Base-by-base conservation (phyloP, 1,284 basidiomycete genomes). In the Sporisorium exsertum region DNA sequence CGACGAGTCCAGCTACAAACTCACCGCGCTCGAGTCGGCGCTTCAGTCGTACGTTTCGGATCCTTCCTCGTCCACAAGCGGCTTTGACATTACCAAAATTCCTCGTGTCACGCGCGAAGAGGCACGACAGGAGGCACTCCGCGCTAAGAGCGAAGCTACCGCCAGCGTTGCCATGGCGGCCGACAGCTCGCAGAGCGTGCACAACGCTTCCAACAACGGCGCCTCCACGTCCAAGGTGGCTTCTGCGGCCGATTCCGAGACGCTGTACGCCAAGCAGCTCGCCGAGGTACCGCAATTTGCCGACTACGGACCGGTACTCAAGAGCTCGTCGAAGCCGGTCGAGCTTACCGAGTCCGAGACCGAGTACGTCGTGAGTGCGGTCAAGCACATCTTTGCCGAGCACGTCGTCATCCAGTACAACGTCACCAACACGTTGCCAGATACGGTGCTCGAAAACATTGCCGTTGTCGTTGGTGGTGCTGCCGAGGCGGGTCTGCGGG, bases 351-450 rank as follows among this genome's bases (percentile, higher is more conserved):
- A 99, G 87, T 92, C 90, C 84, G 97, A 98, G 87, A 99, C 95
- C 8, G 97, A 99, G 87, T 99, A 99, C 85, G 94, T 97, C 80
- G 96, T 98, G 62, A 91, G 92, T 16, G 94, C 93, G 76, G 93
- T 97, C 87, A 99, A 98, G 88, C 97, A 99, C 86, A 90, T 98
- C 61, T 99, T 95, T 90, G 92, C 92, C 85, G 93, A 95, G 72
- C 94, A 99, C 85, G 87, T 99, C 71, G 96, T 99, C 45, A 62
- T 79, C 50, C 80, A 99, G 92, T 98, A 94, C 90, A 97, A 98
- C 87, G 91, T 99, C 57, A 94, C 94, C 65, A 99, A 99, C 86
- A 99, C 97, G n/a, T 89, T 99, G 60, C 92, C 94, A n/a, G 97
- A 99, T 85, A 95, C 94, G 4, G 92, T 99, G 6, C 88, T 99